Conservation (phyloP, 2,329 filamentous ascomycete genomes). For the Teratosphaeria nubilosa region DNA sequence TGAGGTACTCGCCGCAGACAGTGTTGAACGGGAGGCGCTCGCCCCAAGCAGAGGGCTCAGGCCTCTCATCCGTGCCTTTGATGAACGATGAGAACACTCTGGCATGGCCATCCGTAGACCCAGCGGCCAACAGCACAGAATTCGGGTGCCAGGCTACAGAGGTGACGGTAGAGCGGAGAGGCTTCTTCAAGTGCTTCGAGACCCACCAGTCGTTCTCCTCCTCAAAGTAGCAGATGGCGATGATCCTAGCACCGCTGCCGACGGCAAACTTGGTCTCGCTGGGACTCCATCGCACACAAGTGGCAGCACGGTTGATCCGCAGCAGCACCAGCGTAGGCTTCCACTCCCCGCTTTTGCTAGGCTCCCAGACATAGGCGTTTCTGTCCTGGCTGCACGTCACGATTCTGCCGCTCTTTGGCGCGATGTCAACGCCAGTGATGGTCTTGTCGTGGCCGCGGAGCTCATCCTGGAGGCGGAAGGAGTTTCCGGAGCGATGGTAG, state of each 20-base stretch:
- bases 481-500: conserved; percentile 64
- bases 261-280: conserved; percentile 97
- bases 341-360: conserved; percentile 58
- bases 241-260: conserved; percentile 87
- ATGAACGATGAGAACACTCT: conserved; percentile 92
- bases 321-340: conserved; percentile 95
- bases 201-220: conserved; percentile 99
- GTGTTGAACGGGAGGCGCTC: conserved; percentile 96
- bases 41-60: conserved; percentile 83
- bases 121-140: conserved; percentile 85
- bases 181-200: conserved; percentile 98
- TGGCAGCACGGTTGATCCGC: conserved; percentile 91
- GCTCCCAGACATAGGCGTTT: conserved; percentile 97
- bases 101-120: conserved; percentile 94
- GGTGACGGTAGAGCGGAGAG: conserved; percentile 93
- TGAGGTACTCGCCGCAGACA: conserved; percentile 90
- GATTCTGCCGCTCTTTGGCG: conserved; percentile 79
- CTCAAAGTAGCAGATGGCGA: conserved; percentile 97
- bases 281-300: conserved; percentile 93
- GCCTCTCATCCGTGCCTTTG: conserved; percentile 82
- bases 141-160: conserved; percentile 96
- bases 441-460: conserved; percentile 95
- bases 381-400: conserved; percentile 97
- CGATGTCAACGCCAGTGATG: conserved; percentile 93
- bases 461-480: conserved; percentile 61